Conservation (phyloP, 176 grass and related monocot genomes). For the Bonia amplexicaulis region DNA sequence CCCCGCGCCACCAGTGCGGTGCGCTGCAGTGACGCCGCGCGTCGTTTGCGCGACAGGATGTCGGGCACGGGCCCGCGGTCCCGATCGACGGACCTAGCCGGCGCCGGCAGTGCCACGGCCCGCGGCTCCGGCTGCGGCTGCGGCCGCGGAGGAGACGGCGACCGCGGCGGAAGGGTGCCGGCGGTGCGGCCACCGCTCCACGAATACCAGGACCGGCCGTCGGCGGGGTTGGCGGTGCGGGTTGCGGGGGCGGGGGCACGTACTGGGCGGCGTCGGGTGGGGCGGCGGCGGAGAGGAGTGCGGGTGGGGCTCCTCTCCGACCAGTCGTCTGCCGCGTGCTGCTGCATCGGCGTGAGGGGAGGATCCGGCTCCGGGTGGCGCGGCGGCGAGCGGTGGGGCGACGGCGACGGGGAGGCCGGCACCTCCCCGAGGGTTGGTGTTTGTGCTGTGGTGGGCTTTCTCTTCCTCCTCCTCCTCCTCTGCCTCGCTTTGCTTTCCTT, state of each 20-base stretch:
- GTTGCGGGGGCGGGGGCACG: constrained; percentile 9
- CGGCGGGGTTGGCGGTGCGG: neutral
- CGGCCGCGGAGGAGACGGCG: neutral
- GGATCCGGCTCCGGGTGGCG: neutral
- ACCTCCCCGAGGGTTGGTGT: neutral
- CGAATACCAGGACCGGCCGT: constrained; percentile 11
- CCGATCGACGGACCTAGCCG: neutral
- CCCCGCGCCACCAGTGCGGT: constrained; percentile 40
- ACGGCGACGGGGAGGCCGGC: constrained; percentile 10
- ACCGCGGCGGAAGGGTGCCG: neutral
- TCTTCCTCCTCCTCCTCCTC: neutral
- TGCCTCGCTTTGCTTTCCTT: neutral
- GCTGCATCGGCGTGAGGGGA: neutral
- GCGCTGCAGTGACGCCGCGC: constrained; percentile 27
- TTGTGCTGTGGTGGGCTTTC: neutral
- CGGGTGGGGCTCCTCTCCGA: neutral
- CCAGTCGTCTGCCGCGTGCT: neutral
- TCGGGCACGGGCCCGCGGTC: constrained; percentile 12
- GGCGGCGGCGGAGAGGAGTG: neutral
- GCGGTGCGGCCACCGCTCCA: constrained; percentile 33
- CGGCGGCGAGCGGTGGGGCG: constrained; percentile 3
- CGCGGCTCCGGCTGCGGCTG: neutral
- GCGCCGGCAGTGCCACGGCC: neutral
- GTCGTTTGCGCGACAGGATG: constrained; percentile 48
- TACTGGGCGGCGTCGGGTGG: constrained; percentile 19